Base-by-base conservation (phyloP, 192 early-diverging fungal species). In the Pecoramyces ruminantium region DNA sequence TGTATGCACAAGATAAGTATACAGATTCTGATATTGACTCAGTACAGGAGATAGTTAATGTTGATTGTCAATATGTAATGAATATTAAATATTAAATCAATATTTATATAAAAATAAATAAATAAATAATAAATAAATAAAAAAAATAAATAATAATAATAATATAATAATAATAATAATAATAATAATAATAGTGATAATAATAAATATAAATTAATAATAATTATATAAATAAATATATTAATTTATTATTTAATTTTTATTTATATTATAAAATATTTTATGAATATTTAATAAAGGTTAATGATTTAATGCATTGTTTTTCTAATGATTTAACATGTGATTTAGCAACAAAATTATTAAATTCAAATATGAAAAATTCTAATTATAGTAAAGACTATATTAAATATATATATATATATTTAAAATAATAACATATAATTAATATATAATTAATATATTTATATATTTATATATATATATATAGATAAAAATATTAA, bases 141-240 rank as follows among this genome's bases (percentile, higher is more conserved):
- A 67, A 83, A 84, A 29, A 28, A 79, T 18, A 29, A 79, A 13
- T 40, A 51, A 79, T 34, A 30, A 18, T 82, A 84, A 14, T 87
- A 87, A 29, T 84, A 86, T 78, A 84, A 80, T 16, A 86, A 90
- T 21, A 82, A 90, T 29, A 79, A 82, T 25, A 85, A 88, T 34
- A 84, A 83, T 79, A 85, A 40, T 29, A 79, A 80, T 51, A 79
- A 81, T 77, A n/a, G 79, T 79, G 29, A 78, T 25, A 5, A 29
- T 29, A 30, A 27, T 17, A 79, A 81, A 12, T 21, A 34, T 78
- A n/a, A n/a, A n/a, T n/a, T n/a, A n/a, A n/a, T n/a, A n/a, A n/a
- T n/a, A n/a, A n/a, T n/a, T n/a, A n/a, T n/a, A n/a, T n/a, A n/a
- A n/a, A n/a, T n/a, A n/a, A n/a, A n/a, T n/a, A n/a, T n/a, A n/a